Percentiles rank a stretch among this genome's conserved stretches.
Evolutionary conservation across 805 yeast genomes (phyloP).

Genomic region (Zygosaccharomyces bailii): DNA sequence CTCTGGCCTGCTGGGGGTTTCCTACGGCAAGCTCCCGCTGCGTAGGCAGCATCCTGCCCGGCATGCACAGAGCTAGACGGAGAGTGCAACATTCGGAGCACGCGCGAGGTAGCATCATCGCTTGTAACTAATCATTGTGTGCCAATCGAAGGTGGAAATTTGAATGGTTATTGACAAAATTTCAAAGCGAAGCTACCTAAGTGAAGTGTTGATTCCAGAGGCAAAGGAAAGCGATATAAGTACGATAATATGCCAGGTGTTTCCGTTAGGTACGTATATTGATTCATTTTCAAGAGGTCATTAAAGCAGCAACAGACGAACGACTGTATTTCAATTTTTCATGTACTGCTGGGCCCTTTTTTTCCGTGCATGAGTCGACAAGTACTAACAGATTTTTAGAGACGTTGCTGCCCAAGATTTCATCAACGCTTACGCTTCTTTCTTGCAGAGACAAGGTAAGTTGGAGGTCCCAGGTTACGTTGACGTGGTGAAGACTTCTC

Average conservation of each 20-base stretch:
- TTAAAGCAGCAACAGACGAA: background rate
- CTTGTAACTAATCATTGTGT: slow-evolving; percentile 2
- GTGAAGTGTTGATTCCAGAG: slow-evolving; percentile 5
- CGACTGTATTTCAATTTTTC: no score
- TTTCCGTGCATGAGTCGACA: slow-evolving; percentile 8
- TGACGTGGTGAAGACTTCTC: slow-evolving; percentile 98
- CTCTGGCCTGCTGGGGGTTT: background rate
- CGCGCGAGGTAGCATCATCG: background rate
- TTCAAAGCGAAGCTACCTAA: slow-evolving; percentile 1
- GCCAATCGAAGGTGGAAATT: slow-evolving; percentile 6
- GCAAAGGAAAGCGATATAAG: slow-evolving; percentile 8
- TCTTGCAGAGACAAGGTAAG: slow-evolving; percentile 99
- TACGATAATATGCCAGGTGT: slow-evolving; percentile 85
- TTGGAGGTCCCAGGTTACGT: slow-evolving; percentile 99
- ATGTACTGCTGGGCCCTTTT: background rate
- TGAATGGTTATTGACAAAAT: slow-evolving; percentile 8
- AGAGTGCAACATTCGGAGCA: background rate
- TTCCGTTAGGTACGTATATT: slow-evolving; percentile 85
- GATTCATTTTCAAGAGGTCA: background rate
- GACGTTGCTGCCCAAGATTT: slow-evolving; percentile 99
- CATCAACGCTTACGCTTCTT: slow-evolving; percentile 98
- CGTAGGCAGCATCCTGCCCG: background rate
- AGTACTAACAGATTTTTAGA: slow-evolving; percentile 49
- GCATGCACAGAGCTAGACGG: slow-evolving; percentile 1
- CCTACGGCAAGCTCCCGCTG: background rate